These are phyloP conservation scores for Penicillium sp. DNA, from an alignment of 2,329 filamentous ascomycete species.

Conservation along the genomic window DNA sequence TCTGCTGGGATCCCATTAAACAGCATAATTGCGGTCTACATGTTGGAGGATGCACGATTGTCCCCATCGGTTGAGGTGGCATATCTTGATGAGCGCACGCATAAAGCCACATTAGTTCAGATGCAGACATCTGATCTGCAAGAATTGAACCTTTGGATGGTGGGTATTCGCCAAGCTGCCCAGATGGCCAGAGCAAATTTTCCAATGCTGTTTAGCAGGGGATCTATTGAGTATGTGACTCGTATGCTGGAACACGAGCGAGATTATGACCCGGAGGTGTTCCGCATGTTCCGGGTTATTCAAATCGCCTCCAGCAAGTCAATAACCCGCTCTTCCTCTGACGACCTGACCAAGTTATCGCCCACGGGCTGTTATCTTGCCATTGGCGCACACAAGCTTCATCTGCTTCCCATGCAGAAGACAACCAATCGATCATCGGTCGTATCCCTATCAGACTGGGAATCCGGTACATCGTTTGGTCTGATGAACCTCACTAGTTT, in stretches of 20 bases:
- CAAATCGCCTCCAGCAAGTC: slow-evolving; percentile 60
- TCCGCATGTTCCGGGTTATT: slow-evolving; percentile 67
- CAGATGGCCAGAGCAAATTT: slow-evolving; percentile 54
- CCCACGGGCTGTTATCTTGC: slow-evolving; percentile 67
- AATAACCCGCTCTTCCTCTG: slow-evolving; percentile 57
- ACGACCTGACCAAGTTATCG: slow-evolving; percentile 64
- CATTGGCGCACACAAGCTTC: slow-evolving; percentile 67
- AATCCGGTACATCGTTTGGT: slow-evolving; percentile 57
- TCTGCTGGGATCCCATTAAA: slow-evolving; percentile 58
- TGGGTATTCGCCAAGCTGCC: slow-evolving; percentile 59
- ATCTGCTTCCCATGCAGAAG: slow-evolving; percentile 65
- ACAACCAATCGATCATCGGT: slow-evolving; percentile 54
- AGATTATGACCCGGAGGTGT: slow-evolving; percentile 67
- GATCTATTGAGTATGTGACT: slow-evolving; percentile 61
- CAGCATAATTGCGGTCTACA: slow-evolving; percentile 66
- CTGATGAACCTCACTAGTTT: slow-evolving; percentile 62
- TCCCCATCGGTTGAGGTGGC: slow-evolving; percentile 67
- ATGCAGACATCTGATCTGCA: slow-evolving; percentile 63
- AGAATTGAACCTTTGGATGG: slow-evolving; percentile 65
- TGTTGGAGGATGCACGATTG: slow-evolving; percentile 64
- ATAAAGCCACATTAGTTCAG: slow-evolving; percentile 61
- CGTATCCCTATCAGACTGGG: slow-evolving; percentile 52
- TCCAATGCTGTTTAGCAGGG: slow-evolving; percentile 54
- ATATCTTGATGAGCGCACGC: slow-evolving; percentile 63
- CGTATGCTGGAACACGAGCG: slow-evolving; percentile 62